phyloP scores from a whole-genome alignment of 306 rosid species.

The Notholithocarpus densiflorus region DNA sequence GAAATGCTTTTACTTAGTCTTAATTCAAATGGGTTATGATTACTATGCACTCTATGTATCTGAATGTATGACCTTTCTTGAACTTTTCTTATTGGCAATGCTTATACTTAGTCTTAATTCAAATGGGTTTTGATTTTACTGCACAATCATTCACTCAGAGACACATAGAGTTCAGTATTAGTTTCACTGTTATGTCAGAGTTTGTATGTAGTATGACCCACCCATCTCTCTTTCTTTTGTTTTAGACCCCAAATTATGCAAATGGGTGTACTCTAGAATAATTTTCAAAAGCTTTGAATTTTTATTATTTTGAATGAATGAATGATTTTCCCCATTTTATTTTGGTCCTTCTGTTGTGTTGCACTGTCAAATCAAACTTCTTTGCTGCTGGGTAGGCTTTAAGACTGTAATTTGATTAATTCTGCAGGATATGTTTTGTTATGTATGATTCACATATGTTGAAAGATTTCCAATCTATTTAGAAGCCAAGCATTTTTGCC shows the following conservation, averaged over 20 bases:
- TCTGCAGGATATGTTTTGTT: neutral
- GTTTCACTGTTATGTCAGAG: neutral
- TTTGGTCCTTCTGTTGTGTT: neutral
- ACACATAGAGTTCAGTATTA: neutral
- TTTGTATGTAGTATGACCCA: neutral
- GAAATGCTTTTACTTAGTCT: too few relatives aligned
- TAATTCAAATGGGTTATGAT: too few relatives aligned
- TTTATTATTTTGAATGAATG: neutral
- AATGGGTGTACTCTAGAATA: neutral
- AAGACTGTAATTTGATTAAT: neutral
- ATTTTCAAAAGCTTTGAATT: neutral
- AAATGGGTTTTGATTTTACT: neutral
- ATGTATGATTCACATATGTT: neutral
- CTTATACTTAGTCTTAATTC: slow-evolving; percentile 18
- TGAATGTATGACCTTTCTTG: slow-evolving; percentile 1
- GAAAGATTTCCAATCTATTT: neutral
- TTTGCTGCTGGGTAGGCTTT: neutral
- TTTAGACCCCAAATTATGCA: neutral
- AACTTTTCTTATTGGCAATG: neutral
- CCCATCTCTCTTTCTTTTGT: neutral
- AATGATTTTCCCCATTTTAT: neutral
- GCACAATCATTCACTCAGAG: neutral
- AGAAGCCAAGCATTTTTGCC: neutral
- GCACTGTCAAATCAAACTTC: neutral
- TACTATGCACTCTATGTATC: neutral